Conservation (phyloP, 2,329 filamentous ascomycete species). For the Leptographium lundbergii region DNA sequence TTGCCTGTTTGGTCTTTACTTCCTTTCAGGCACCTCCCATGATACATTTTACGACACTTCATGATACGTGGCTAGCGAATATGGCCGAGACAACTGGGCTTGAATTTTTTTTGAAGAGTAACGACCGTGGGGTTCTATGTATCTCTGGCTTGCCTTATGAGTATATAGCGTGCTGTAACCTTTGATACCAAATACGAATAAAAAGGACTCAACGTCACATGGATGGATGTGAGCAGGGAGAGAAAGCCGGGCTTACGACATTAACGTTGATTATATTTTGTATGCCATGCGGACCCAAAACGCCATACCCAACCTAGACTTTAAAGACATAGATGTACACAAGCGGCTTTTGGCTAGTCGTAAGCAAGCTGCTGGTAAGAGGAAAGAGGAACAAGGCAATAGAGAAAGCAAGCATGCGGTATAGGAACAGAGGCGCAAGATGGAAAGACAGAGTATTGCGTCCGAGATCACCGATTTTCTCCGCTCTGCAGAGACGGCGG, state of each 20-base stretch:
- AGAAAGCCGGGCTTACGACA: neutral
- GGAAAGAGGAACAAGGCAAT: neutral
- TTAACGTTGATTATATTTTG: neutral
- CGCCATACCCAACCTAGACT: neutral
- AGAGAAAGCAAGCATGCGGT: neutral
- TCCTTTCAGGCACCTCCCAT: neutral
- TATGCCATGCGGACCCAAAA: neutral
- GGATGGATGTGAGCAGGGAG: too few relatives aligned
- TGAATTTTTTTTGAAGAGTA: neutral
- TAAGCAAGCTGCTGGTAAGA: neutral
- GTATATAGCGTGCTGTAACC: neutral
- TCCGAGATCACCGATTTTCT: conserved; percentile 19
- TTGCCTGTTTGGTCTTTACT: neutral
- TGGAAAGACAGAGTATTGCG: neutral
- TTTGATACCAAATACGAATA: conserved; percentile 1
- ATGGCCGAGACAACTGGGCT: neutral
- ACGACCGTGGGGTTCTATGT: neutral
- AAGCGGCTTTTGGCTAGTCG: neutral
- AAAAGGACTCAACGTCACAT: neutral
- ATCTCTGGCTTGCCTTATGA: neutral
- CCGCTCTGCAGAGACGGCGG: conserved; percentile 15
- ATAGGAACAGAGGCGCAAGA: neutral
- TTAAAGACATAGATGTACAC: neutral
- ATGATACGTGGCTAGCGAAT: neutral
- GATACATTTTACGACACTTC: neutral